These are phyloP conservation scores for Acorus calamus DNA, from an alignment of 106 monocot species.

Conservation along the genomic window DNA sequence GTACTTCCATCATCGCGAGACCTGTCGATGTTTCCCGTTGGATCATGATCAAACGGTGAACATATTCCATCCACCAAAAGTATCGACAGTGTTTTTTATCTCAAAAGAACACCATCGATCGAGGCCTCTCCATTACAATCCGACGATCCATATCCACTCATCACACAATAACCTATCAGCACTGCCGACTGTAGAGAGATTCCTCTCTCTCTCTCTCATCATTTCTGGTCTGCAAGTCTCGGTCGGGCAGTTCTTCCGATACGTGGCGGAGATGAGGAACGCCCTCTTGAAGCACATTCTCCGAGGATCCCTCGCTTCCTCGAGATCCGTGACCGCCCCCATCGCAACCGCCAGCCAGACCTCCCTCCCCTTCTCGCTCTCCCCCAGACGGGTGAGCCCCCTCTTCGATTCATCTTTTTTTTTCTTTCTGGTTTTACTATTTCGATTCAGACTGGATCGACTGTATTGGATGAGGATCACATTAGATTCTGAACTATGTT, in stretches of 20 bases:
- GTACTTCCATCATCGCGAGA: too few species aligned
- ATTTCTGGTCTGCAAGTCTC: not conserved
- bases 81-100: too few species aligned
- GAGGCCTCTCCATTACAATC: too few species aligned
- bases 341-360: not conserved
- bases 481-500: too few species aligned
- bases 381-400: slow-evolving; percentile 9
- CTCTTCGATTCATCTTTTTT: not conserved
- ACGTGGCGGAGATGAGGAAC: slow-evolving; percentile 6
- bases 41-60: too few species aligned
- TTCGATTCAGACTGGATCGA: not conserved
- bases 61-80: too few species aligned
- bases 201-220: not conserved
- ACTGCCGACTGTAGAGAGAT: not conserved
- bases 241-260: not conserved
- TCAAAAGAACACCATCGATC: too few species aligned
- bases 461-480: too few species aligned
- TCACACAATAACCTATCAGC: not conserved
- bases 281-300: slow-evolving; percentile 1
- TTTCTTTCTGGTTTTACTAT: not conserved
- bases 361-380: not conserved
- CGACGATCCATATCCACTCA: too few species aligned
- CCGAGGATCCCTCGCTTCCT: not conserved
- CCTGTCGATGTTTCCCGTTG: too few species aligned
- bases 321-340: not conserved